These are phyloP conservation scores for Penicillium olsonii DNA, from an alignment of 2,329 filamentous ascomycete genomes.

Conservation along the genomic window DNA sequence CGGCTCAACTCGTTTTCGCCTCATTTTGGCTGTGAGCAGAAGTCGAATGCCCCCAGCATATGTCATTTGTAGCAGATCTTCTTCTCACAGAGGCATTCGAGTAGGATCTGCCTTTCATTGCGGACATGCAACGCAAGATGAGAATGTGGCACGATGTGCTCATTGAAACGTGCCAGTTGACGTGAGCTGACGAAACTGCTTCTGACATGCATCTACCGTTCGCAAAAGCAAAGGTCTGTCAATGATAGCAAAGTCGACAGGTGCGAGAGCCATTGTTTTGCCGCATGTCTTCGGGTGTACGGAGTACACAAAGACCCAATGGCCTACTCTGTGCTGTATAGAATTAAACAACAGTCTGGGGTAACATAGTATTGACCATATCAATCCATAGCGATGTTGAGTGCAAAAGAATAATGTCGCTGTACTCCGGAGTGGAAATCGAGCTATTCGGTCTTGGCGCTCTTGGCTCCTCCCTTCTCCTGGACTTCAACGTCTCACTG, in stretches of 20 bases:
- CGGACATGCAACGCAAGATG: not conserved
- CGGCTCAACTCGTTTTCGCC: not conserved
- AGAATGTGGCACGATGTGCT: not conserved
- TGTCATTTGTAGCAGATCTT: not conserved
- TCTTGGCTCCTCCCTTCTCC: conserved; percentile 8
- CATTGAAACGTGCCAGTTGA: not conserved
- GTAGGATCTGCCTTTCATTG: not conserved
- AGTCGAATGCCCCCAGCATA: not conserved
- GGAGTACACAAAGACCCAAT: no score
- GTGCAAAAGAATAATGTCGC: no score
- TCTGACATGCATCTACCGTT: not conserved
- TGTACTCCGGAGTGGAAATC: no score
- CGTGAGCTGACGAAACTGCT: not conserved
- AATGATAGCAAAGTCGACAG: not conserved
- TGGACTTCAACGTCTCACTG: conserved; percentile 6
- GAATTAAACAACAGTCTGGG: no score
- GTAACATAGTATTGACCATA: no score
- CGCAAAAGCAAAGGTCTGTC: not conserved
- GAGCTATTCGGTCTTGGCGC: conserved; percentile 1
- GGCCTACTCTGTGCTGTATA: no score
- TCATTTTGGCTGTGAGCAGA: not conserved
- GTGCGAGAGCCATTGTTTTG: not conserved
- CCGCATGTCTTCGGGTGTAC: no score
- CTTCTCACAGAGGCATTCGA: not conserved
- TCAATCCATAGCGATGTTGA: no score